A percentile compares a stretch with the other conserved stretches of the same genome.
These are phyloP conservation scores for Diutina siamensis DNA, from an alignment of 1,139 yeast genomes.

Conservation along the genomic window DNA sequence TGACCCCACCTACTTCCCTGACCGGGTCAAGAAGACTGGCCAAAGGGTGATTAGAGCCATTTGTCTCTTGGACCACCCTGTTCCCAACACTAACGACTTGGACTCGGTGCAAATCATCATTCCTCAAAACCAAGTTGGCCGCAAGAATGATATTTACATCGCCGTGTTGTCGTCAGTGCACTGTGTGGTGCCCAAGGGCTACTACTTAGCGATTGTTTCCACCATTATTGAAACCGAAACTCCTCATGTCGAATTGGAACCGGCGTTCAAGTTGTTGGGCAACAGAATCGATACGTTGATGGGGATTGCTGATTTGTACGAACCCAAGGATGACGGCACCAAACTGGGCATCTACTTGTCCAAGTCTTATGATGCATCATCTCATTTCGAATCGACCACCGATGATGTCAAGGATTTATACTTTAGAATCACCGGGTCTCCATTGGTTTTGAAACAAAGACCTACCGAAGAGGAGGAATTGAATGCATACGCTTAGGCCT, in stretches of 20 bases:
- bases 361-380: constrained; percentile 84
- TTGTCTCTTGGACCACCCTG: constrained; percentile 84
- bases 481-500: background rate
- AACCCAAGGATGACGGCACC: constrained; percentile 77
- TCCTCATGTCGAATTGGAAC: constrained; percentile 87
- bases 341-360: constrained; percentile 73
- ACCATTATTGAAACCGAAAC: constrained; percentile 90
- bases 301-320: constrained; percentile 90
- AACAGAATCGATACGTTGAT: constrained; percentile 72
- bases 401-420: constrained; percentile 91
- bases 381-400: constrained; percentile 93
- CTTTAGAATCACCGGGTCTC: constrained; percentile 85
- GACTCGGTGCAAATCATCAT: constrained; percentile 91
- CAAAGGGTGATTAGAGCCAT: constrained; percentile 88
- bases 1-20: constrained; percentile 97
- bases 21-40: constrained; percentile 75
- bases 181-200: constrained; percentile 83
- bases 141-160: constrained; percentile 89
- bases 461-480: constrained; percentile 5
- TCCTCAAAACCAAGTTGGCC: constrained; percentile 90
- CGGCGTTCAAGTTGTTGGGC: constrained; percentile 89
- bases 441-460: constrained; percentile 64
- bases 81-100: constrained; percentile 70
- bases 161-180: constrained; percentile 87
- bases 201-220: constrained; percentile 86